A percentile compares a stretch with the other conserved stretches of the same genome.
Conservation (phyloP, 2,329 filamentous ascomycete species). For the Epicoccum sorghinum region DNA sequence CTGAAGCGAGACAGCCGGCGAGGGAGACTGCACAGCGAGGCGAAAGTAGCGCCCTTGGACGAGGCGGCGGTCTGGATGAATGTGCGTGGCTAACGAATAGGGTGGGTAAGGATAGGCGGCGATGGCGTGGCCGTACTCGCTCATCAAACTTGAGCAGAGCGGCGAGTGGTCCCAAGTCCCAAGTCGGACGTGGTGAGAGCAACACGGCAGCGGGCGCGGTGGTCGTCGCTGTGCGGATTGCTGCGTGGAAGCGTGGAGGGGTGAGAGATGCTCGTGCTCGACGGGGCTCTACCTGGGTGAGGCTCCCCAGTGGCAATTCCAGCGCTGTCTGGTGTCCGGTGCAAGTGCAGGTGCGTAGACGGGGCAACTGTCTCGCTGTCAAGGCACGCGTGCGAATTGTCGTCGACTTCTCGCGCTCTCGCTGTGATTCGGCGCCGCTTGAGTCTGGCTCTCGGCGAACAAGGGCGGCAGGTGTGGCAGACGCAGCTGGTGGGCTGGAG, state of each 20-base stretch:
- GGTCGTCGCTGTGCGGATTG: conserved; percentile 8
- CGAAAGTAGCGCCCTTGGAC: conserved; percentile 16
- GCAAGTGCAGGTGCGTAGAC: conserved; percentile 1
- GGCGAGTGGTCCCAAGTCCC: not conserved
- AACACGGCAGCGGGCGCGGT: conserved; percentile 6
- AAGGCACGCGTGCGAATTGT: conserved; percentile 17
- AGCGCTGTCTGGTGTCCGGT: not conserved
- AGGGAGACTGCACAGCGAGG: conserved; percentile 7
- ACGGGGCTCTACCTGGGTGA: conserved; percentile 1
- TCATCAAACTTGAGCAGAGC: conserved; percentile 25
- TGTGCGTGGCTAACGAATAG: conserved; percentile 23
- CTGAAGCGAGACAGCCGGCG: conserved; percentile 1
- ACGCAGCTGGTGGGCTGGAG: not conserved
- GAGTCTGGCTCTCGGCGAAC: conserved; percentile 14
- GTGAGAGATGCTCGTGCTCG: conserved; percentile 13
- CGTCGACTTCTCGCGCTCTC: conserved; percentile 19
- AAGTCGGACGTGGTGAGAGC: conserved; percentile 1
- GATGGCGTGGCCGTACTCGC: conserved; percentile 32
- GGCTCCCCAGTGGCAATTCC: conserved; percentile 4
- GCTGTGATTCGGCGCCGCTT: conserved; percentile 25
- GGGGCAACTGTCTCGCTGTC: conserved; percentile 8
- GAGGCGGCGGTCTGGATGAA: conserved; percentile 22
- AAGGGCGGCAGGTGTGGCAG: not conserved
- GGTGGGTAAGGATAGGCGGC: conserved; percentile 32
- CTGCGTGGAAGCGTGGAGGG: conserved; percentile 18